A percentile compares a stretch with the other conserved stretches of the same genome.
phyloP scores from a whole-genome alignment of 768 basidiomycete genomes.

The Auriscalpium microsporum region DNA sequence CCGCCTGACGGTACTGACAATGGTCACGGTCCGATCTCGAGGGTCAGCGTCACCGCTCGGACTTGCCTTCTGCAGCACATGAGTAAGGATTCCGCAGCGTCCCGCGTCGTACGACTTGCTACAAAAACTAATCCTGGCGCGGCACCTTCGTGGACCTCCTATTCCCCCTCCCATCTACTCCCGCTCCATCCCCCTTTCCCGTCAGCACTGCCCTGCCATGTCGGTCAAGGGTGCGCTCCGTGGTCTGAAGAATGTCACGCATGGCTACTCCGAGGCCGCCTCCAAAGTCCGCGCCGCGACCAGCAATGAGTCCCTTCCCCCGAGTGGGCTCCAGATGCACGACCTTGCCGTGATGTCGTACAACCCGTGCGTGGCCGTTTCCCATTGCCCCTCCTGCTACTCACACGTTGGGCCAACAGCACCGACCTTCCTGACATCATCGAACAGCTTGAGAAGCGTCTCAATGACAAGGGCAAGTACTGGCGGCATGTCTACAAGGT shows the following conservation, averaged over 20 bases:
- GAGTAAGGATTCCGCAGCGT: too few relatives aligned
- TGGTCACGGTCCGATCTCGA: too few relatives aligned
- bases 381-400: slow-evolving; percentile 16
- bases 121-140: too few relatives aligned
- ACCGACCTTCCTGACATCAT: slow-evolving; percentile 96
- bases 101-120: too few relatives aligned
- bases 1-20: too few relatives aligned
- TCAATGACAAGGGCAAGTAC: slow-evolving; percentile 98
- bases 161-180: too few relatives aligned
- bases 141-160: too few relatives aligned
- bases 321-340: slow-evolving; percentile 94
- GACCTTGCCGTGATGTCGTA: slow-evolving; percentile 93
- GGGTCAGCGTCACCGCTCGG: too few relatives aligned
- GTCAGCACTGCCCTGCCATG: neutral
- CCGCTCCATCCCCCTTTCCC: too few relatives aligned
- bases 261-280: slow-evolving; percentile 89
- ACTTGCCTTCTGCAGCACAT: too few relatives aligned
- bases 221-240: slow-evolving; percentile 58
- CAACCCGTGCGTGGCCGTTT: slow-evolving; percentile 59
- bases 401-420: slow-evolving; percentile 26
- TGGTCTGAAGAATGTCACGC: slow-evolving; percentile 87
- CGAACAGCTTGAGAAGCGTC: slow-evolving; percentile 95
- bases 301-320: slow-evolving; percentile 93
- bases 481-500: slow-evolving; percentile 99
- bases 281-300: slow-evolving; percentile 93